Evolutionary conservation across 2,329 filamentous ascomycete genomes (phyloP).

Genomic region (Alternaria viburni): DNA sequence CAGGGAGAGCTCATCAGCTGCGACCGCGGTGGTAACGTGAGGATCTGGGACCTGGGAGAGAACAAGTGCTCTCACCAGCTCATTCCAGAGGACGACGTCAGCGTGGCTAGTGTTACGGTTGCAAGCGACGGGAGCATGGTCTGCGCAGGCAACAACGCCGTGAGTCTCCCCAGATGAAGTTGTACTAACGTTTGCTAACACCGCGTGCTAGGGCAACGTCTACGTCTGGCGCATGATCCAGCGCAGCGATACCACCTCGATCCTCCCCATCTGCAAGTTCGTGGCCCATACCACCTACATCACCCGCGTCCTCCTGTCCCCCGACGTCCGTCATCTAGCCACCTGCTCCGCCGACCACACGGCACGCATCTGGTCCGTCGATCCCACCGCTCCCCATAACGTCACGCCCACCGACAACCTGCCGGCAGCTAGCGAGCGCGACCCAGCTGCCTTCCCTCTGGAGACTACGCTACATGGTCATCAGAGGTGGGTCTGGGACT

Average conservation of each 20-base stretch:
- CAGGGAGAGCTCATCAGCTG: slow-evolving; percentile 98
- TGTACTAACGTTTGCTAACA: slow-evolving; percentile 1
- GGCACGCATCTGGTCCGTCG: slow-evolving; percentile 95
- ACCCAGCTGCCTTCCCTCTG: slow-evolving; percentile 71
- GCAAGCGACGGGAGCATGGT: slow-evolving; percentile 92
- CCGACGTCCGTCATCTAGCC: slow-evolving; percentile 91
- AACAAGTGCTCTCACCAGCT: slow-evolving; percentile 97
- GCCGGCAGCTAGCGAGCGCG: slow-evolving; percentile 43
- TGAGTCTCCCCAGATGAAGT: slow-evolving; percentile 52
- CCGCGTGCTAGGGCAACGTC: slow-evolving; percentile 75
- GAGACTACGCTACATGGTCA: slow-evolving; percentile 89
- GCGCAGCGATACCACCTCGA: slow-evolving; percentile 78
- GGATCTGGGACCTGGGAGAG: slow-evolving; percentile 95
- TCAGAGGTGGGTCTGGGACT: slow-evolving; percentile 98
- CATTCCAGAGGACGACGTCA: slow-evolving; percentile 93
- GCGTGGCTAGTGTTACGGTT: slow-evolving; percentile 92
- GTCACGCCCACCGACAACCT: slow-evolving; percentile 40
- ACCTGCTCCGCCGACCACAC: slow-evolving; percentile 95
- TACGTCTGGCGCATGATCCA: slow-evolving; percentile 97
- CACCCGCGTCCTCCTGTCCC: slow-evolving; percentile 87
- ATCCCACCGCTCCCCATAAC: slow-evolving; percentile 53
- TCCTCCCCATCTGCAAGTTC: slow-evolving; percentile 88
- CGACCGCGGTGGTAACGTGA: slow-evolving; percentile 88
- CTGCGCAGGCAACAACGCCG: slow-evolving; percentile 89
- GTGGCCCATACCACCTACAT: slow-evolving; percentile 91